Evolutionary conservation across 805 yeast species (phyloP).

Genomic region (Candida bentonensis): DNA sequence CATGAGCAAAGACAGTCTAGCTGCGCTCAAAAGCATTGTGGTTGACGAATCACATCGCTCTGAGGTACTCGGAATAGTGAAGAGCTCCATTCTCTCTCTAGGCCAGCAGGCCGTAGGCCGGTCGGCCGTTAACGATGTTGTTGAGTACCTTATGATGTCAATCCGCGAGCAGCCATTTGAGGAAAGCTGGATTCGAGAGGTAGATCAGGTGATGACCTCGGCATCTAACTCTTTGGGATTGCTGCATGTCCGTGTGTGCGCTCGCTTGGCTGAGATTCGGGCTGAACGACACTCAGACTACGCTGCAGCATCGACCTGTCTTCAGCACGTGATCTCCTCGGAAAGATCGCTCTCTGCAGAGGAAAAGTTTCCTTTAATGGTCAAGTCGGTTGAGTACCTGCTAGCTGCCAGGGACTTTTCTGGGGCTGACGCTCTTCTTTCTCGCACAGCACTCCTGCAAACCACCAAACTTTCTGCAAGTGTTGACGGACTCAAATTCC

Average conservation of each 20-base stretch:
- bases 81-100: not conserved
- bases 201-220: not conserved
- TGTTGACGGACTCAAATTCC: not conserved
- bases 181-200: not conserved
- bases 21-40: not conserved
- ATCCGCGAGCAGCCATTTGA: not conserved
- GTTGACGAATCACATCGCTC: not conserved
- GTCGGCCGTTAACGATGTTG: not conserved
- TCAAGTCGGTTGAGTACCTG: not conserved
- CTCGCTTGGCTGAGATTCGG: not conserved
- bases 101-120: conserved; percentile 1
- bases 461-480: not conserved
- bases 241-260: not conserved
- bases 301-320: not conserved
- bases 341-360: not conserved
- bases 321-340: not conserved
- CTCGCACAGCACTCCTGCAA: not conserved
- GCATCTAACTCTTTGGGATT: not conserved
- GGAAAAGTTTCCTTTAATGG: not conserved
- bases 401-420: not conserved
- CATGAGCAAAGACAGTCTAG: not conserved
- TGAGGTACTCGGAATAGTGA: not conserved
- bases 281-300: not conserved
- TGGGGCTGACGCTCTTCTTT: not conserved
- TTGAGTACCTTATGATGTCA: not conserved